Evolutionary conservation across 305 asterid species (phyloP), one percentile per base, ranked within the genome.

Genomic region (Striga hermonthica): DNA sequence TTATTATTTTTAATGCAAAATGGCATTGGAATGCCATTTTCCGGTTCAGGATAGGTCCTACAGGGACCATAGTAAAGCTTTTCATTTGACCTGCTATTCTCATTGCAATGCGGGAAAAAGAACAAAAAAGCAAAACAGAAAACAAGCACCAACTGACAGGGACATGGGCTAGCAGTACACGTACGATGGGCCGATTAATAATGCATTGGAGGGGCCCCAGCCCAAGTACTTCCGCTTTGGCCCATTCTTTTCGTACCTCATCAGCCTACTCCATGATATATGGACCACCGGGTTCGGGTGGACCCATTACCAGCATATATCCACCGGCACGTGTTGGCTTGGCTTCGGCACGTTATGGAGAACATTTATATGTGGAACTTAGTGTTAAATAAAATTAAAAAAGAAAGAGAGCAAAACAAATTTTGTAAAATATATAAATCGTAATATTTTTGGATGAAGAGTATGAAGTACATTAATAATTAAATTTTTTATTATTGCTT

Each of bases 191-290:
- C 64, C 81, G 66, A 65, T 48, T 72, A 58, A 64, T 59, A 59
- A 72, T 35, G 66, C 9, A 35, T 41, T 6, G 48, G 57, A 10
- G 44, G 61, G 78, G 70, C 60, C 65, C 78, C 68, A 14, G 71
- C 75, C 75, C 79, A 71, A 60, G 68, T 73, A 77, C 47, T 60
- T 1, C 56, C 76, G 68, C 72, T 74, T 71, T 67, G 77, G 82
- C 79, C 79, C 79, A 78, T 71, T 38, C 9, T 16, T 5, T 52
- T 35, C 57, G 57, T 52, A 52, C 57, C 35, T 52, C 3, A 9
- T 64, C 31, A 38, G 60, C 60, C 39, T 54, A 7, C 39, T 54
- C 60, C 11, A 54, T 28, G 8, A 7, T 53, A 16, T 7, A 16
- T 53, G 60, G 60, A 52, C 36, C 57, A 15, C 56, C 35, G 22